Conservation (phyloP, 345 rosid species). For the Salix exigua region DNA sequence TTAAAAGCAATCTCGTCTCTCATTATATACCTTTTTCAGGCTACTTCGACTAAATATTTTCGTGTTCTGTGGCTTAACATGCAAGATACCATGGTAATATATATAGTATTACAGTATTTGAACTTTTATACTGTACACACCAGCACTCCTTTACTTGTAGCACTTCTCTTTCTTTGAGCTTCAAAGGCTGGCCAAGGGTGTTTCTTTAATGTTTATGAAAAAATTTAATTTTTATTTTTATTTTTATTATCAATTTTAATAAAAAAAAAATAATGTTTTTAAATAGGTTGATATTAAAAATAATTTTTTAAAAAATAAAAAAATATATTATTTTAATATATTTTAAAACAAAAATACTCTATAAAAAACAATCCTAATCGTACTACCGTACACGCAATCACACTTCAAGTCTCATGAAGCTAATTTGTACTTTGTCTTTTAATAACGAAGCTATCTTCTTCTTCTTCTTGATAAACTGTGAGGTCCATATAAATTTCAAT, state of each 20-base stretch:
- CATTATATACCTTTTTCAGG: neutral
- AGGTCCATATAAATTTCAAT: neutral
- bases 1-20: neutral
- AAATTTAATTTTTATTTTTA: too few species aligned
- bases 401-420: neutral
- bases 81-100: neutral
- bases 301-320: too few species aligned
- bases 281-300: too few species aligned
- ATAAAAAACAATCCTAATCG: too few species aligned
- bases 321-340: too few species aligned
- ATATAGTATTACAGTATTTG: neutral
- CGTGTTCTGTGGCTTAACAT: neutral
- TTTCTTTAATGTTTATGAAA: too few species aligned
- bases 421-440: neutral
- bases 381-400: rapidly evolving
- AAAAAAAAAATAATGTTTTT: too few species aligned
- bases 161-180: neutral
- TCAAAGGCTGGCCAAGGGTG: neutral
- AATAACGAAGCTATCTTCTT: neutral
- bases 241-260: too few species aligned
- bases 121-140: neutral
- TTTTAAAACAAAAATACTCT: too few species aligned
- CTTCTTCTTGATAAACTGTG: neutral
- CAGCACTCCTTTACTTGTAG: neutral
- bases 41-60: neutral